phyloP scores from a whole-genome alignment of 1,139 yeast genomes.

The Eremothecium cymbalariae region DNA sequence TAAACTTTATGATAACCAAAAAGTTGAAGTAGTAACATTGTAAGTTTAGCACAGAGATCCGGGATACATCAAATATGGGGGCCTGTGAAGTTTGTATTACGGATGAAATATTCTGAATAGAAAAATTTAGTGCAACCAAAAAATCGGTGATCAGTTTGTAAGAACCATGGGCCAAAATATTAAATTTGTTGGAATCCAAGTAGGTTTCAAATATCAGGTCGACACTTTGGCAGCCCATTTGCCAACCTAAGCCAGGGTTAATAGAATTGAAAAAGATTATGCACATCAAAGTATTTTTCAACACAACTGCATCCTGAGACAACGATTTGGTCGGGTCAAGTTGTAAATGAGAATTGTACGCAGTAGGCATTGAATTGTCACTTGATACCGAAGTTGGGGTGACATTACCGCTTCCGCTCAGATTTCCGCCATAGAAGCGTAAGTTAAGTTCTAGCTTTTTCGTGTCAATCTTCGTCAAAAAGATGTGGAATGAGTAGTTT shows the following conservation, averaged over 20 bases:
- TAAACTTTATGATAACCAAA: slow-evolving; percentile 32
- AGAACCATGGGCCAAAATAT: slow-evolving; percentile 24
- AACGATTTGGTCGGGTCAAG: slow-evolving; percentile 10
- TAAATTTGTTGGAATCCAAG: slow-evolving; percentile 18
- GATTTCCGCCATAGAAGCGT: slow-evolving; percentile 9
- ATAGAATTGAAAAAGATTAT: slow-evolving; percentile 23
- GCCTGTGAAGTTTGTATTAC: slow-evolving; percentile 15
- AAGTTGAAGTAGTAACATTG: slow-evolving; percentile 34
- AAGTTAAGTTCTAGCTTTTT: slow-evolving; percentile 25
- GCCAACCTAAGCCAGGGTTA: slow-evolving; percentile 20
- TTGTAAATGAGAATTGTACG: slow-evolving; percentile 1
- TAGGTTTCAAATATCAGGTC: slow-evolving; percentile 19
- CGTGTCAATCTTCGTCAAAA: slow-evolving; percentile 27
- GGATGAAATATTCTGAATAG: slow-evolving; percentile 27
- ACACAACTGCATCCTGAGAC: slow-evolving; percentile 20
- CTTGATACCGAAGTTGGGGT: slow-evolving; percentile 7
- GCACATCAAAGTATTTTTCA: slow-evolving; percentile 28
- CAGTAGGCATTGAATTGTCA: slow-evolving; percentile 5
- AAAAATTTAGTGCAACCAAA: slow-evolving; percentile 27
- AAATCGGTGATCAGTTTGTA: slow-evolving; percentile 26
- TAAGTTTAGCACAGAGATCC: slow-evolving; percentile 28
- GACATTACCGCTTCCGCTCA: neutral
- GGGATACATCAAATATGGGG: slow-evolving; percentile 17
- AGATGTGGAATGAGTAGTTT: slow-evolving; percentile 22
- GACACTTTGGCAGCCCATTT: slow-evolving; percentile 21